Conservation (phyloP, 345 rosid genomes). For the Psidium friedrichsthalianum region DNA sequence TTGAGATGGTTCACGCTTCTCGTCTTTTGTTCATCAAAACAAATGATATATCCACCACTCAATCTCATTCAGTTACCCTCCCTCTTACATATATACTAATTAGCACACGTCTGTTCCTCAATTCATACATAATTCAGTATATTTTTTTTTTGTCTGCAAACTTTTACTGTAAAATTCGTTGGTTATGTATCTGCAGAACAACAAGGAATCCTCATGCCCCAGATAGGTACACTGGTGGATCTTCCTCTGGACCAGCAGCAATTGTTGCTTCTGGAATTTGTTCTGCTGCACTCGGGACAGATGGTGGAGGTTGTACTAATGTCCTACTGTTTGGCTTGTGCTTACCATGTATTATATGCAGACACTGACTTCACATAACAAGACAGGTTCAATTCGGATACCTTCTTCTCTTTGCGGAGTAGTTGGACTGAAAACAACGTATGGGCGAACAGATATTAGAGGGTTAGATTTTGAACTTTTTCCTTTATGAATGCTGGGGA, state of each 20-base stretch:
- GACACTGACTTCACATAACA: constrained; percentile 3
- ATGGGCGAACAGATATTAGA: constrained; percentile 60
- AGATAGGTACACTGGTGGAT: constrained; percentile 89
- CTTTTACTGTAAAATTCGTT: neutral
- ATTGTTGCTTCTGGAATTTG: constrained; percentile 84
- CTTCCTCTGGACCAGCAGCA: constrained; percentile 93
- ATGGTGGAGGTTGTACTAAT: constrained; percentile 74
- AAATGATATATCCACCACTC: neutral
- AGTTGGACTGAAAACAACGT: constrained; percentile 79
- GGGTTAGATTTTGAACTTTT: constrained; percentile 35
- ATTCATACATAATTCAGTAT: neutral
- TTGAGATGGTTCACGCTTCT: neutral
- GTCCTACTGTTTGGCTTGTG: neutral
- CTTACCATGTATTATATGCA: neutral
- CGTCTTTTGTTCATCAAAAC: neutral
- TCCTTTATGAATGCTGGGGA: neutral
- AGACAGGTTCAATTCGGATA: constrained; percentile 73
- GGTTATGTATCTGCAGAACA: constrained; percentile 39
- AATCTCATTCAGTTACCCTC: neutral
- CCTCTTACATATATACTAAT: neutral
- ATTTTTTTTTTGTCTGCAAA: neutral
- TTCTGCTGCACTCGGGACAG: constrained; percentile 92
- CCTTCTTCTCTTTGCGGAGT: constrained; percentile 84
- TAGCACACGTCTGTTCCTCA: neutral
- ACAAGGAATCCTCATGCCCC: constrained; percentile 81